Conservation (phyloP, 2,329 filamentous ascomycete genomes). For the Monosporascus sp. region DNA sequence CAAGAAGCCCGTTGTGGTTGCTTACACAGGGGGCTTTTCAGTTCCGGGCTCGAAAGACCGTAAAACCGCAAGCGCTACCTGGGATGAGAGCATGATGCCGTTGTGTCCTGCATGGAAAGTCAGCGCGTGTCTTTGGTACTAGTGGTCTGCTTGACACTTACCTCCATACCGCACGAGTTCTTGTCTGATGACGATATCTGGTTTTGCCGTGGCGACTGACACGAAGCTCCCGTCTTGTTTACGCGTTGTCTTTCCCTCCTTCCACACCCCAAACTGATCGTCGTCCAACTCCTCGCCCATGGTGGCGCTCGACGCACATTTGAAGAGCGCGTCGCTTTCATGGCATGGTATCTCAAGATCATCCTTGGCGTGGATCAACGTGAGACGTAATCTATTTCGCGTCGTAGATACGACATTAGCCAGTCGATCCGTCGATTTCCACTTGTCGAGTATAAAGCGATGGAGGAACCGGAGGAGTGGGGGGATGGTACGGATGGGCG, state of each 20-base stretch:
- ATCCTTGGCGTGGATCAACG: conserved; percentile 73
- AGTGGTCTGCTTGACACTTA: conserved; percentile 26
- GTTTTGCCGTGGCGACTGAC: conserved; percentile 38
- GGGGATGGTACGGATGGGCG: conserved; percentile 65
- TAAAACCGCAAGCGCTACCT: conserved; percentile 59
- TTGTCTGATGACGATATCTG: conserved; percentile 45
- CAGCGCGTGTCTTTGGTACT: conserved; percentile 3
- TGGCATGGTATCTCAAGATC: conserved; percentile 77
- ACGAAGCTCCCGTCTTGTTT: conserved; percentile 44
- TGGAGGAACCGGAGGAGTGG: conserved; percentile 57
- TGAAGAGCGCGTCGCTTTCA: conserved; percentile 62
- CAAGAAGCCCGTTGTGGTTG: neutral
- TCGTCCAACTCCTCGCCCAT: conserved; percentile 30
- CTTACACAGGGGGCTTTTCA: neutral
- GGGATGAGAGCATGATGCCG: conserved; percentile 58
- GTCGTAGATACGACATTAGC: conserved; percentile 48
- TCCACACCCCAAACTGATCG: conserved; percentile 36
- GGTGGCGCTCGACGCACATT: conserved; percentile 50
- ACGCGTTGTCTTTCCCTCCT: conserved; percentile 38
- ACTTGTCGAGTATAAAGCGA: conserved; percentile 67
- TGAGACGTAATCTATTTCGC: conserved; percentile 54
- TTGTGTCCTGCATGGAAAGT: conserved; percentile 56
- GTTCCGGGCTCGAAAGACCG: conserved; percentile 50
- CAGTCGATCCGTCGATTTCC: conserved; percentile 68
- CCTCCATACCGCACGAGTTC: conserved; percentile 51